Base-by-base conservation (phyloP, 495 filamentous ascomycete genomes). In the Corynascus novoguineensis region DNA sequence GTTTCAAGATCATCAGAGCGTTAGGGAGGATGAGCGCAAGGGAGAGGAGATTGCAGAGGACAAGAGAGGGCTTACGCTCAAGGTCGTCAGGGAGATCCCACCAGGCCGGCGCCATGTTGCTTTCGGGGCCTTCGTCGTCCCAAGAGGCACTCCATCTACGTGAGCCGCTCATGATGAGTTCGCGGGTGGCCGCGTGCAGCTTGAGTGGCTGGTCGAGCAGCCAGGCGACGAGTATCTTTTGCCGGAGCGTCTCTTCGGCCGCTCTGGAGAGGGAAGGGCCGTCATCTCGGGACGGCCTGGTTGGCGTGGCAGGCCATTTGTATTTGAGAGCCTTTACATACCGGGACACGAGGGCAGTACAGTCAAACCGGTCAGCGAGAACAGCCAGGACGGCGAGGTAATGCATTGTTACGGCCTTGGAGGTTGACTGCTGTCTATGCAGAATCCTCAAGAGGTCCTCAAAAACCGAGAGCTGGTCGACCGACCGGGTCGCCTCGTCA, bases 71-170 rank as follows among this genome's bases (percentile, higher is more conserved):
- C 74, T 65, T 70, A 87, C 86, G 78, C 81, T 96, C 90, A 37
- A 96, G 57, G 0, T 80, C 81, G 59, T 82, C 73, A 0, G 86
- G 83, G n/a, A 95, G 68, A 60, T 87, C 78, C 80, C 85, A 87
- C 89, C 89, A 95, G 3, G 78, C 71, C 15, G 81, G n/a, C n/a
- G n/a, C 71, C 29, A 53, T 9, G 19, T 50, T 25, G 31, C n/a
- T 59, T 9, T 72, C 70, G n/a, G 71, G 68, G 6, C 77, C 70
- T 17, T 71, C 72, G 0, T 71, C 70, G 29, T 68, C 65, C 28
- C 69, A 61, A 38, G 69, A 62, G 19, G 74, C 64, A 21, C 61
- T 65, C 89, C 89, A 93, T 35, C 69, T 76, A 19, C 66, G 72
- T 6, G 86, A 89, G 10, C 88, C 90, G 41, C 78, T 69, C 45